Evolutionary conservation across 1,284 basidiomycete species (phyloP).

Genomic region (Papiliotrema fonsecae): DNA sequence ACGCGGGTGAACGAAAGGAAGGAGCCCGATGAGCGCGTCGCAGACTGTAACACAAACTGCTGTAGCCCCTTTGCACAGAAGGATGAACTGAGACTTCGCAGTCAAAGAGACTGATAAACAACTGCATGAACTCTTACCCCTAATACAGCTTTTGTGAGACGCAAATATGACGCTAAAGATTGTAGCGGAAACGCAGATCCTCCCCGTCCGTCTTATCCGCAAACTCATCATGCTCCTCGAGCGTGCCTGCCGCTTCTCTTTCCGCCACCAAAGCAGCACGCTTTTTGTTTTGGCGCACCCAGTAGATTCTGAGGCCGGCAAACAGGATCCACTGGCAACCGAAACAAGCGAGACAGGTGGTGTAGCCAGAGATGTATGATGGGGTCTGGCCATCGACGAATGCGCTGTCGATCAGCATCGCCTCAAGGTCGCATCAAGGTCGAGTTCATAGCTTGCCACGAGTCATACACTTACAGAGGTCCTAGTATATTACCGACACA

Average conservation of each 20-base stretch:
- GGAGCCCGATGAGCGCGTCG: too few species aligned
- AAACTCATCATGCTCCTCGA: slow-evolving; percentile 24
- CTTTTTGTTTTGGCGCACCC: slow-evolving; percentile 23
- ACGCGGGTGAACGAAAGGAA: too few species aligned
- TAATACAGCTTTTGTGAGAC: too few species aligned
- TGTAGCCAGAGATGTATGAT: slow-evolving; percentile 31
- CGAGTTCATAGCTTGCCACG: slow-evolving; percentile 10
- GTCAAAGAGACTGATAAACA: too few species aligned
- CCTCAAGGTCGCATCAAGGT: slow-evolving; percentile 23
- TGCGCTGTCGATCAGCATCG: slow-evolving; percentile 26
- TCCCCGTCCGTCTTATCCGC: slow-evolving; percentile 29
- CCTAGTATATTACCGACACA: slow-evolving; percentile 31
- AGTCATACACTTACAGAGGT: too few species aligned
- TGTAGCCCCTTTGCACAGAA: too few species aligned
- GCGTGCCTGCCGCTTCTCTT: slow-evolving; percentile 5
- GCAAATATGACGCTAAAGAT: too few species aligned
- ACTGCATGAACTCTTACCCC: too few species aligned
- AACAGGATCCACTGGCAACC: slow-evolving; percentile 13
- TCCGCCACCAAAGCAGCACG: slow-evolving; percentile 15
- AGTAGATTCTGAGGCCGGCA: slow-evolving; percentile 22
- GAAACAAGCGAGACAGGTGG: slow-evolving; percentile 32
- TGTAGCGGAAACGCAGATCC: slow-evolving; percentile 27
- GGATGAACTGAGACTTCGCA: too few species aligned
- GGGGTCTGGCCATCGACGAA: slow-evolving; percentile 26
- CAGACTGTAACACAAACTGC: too few species aligned